Evolutionary conservation across 176 grass and related monocot genomes (phyloP).

Genomic region (Cenchrus fungigraminus): DNA sequence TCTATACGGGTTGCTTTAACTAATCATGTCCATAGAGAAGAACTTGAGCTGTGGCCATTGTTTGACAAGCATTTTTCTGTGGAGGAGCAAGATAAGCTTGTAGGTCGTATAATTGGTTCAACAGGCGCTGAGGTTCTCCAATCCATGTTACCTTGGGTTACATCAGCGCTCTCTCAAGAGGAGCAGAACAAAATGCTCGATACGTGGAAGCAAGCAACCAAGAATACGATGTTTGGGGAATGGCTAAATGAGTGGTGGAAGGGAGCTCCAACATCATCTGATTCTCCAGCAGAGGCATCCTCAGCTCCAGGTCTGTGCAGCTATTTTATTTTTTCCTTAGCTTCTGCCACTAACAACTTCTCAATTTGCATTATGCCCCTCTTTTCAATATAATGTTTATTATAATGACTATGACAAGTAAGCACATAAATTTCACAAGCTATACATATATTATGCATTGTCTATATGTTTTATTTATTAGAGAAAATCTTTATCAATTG

Average conservation of each 20-base stretch:
- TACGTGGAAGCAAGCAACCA: constrained; percentile 91
- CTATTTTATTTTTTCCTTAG: constrained; percentile 36
- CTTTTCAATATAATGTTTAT: constrained; percentile 31
- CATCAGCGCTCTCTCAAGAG: constrained; percentile 84
- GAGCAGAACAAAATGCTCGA: constrained; percentile 98
- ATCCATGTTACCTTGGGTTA: constrained; percentile 98
- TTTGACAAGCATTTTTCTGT: constrained; percentile 98
- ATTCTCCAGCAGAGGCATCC: constrained; percentile 50
- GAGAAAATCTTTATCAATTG: constrained; percentile 4
- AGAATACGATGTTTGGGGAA: constrained; percentile 98
- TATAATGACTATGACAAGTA: not conserved
- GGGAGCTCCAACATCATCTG: constrained; percentile 60
- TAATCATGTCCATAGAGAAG: constrained; percentile 94
- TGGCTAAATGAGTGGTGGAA: constrained; percentile 99
- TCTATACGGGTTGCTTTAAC: constrained; percentile 88
- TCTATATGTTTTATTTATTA: not conserved
- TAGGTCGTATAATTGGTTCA: constrained; percentile 97
- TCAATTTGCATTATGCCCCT: not conserved
- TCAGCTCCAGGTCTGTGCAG: constrained; percentile 51
- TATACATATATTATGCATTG: not conserved
- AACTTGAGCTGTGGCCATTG: constrained; percentile 95
- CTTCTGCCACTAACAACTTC: constrained; percentile 1
- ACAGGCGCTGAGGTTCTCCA: constrained; percentile 97
- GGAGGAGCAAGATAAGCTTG: constrained; percentile 94
- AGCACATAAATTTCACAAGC: not conserved